Evolutionary conservation across 768 basidiomycete genomes (phyloP).

Genomic region (Panellus pusillus): DNA sequence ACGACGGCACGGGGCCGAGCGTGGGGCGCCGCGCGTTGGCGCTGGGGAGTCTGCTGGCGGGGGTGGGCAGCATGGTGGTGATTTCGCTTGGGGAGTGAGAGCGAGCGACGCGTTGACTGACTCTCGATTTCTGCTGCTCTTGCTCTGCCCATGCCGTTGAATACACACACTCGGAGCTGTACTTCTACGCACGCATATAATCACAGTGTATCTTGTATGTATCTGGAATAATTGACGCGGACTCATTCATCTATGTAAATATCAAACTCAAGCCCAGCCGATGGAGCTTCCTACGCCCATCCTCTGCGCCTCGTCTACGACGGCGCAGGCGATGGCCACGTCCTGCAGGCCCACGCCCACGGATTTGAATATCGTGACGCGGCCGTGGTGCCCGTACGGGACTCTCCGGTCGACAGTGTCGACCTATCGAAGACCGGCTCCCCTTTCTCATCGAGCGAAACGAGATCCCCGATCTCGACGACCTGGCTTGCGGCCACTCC

Average conservation of each 20-base stretch:
- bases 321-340: constrained; percentile 72
- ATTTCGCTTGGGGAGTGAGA: constrained; percentile 47
- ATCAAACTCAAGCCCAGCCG: constrained; percentile 14
- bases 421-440: constrained; percentile 8
- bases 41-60: constrained; percentile 58
- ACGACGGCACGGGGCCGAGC: constrained; percentile 18
- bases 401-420: not conserved
- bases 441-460: constrained; percentile 27
- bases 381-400: constrained; percentile 29
- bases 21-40: constrained; percentile 52
- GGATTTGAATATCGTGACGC: constrained; percentile 82
- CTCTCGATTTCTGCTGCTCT: not conserved
- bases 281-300: constrained; percentile 53
- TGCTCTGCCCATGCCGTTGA: constrained; percentile 8
- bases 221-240: constrained; percentile 3
- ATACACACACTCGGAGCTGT: too few species aligned
- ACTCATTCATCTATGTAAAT: not conserved
- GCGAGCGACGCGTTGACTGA: too few species aligned
- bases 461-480: constrained; percentile 70
- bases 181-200: constrained; percentile 7
- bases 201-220: constrained; percentile 14
- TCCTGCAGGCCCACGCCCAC: constrained; percentile 90
- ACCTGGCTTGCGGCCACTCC: constrained; percentile 38
- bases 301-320: constrained; percentile 60
- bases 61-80: constrained; percentile 63